These are phyloP conservation scores for Saccharomyces hybrid DNA, from an alignment of 1,139 yeast species.

Conservation along the genomic window DNA sequence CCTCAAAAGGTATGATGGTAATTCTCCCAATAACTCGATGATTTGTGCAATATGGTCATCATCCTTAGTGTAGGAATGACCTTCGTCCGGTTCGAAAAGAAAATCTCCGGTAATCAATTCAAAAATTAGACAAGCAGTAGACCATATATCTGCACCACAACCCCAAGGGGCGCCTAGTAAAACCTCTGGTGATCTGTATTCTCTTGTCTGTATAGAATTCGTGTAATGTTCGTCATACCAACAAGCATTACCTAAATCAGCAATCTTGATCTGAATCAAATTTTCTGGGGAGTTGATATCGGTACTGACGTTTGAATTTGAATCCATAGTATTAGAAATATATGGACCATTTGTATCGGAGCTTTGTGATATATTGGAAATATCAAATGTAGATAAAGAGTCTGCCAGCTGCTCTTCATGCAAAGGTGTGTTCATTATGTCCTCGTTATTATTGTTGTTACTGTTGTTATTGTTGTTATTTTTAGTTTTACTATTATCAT, in stretches of 20 bases:
- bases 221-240: slow-evolving; percentile 61
- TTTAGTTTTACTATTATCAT: background rate
- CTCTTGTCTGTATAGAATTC: slow-evolving; percentile 67
- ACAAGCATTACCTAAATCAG: slow-evolving; percentile 72
- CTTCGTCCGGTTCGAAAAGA: slow-evolving; percentile 54
- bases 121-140: slow-evolving; percentile 60
- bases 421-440: background rate
- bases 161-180: slow-evolving; percentile 60
- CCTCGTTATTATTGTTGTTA: background rate
- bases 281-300: slow-evolving; percentile 12
- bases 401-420: slow-evolving; percentile 14
- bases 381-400: slow-evolving; percentile 29
- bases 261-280: slow-evolving; percentile 49
- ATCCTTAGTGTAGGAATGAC: slow-evolving; percentile 48
- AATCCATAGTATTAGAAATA: background rate
- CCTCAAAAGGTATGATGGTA: slow-evolving; percentile 43
- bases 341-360: background rate
- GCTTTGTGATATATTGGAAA: slow-evolving; percentile 34
- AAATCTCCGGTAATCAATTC: slow-evolving; percentile 72
- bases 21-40: slow-evolving; percentile 53
- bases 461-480: background rate
- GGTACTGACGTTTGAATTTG: background rate
- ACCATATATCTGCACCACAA: slow-evolving; percentile 69
- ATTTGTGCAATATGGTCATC: slow-evolving; percentile 74
- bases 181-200: slow-evolving; percentile 67